A percentile compares a stretch with the other conserved stretches of the same genome.
phyloP scores from a whole-genome alignment of 257 asterid species.

The Jaltomata sinuosa region DNA sequence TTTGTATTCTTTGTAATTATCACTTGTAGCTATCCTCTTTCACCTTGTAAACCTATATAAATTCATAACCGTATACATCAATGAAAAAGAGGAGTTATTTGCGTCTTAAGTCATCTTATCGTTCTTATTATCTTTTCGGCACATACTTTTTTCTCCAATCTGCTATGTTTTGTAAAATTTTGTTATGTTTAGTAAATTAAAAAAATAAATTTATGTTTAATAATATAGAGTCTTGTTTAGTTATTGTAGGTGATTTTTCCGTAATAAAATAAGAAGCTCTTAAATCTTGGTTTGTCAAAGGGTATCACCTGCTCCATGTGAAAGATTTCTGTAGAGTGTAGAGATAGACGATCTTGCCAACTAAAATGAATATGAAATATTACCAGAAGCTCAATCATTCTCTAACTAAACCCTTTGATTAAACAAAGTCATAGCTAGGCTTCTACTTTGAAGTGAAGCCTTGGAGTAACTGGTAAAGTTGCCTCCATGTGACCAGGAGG shows the following conservation, averaged over 20 bases:
- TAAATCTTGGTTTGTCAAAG: not conserved
- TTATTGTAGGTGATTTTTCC: not conserved
- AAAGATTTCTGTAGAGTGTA: not conserved
- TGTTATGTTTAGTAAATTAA: no score
- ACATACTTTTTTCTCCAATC: not conserved
- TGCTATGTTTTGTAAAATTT: not conserved
- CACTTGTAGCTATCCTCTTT: no score
- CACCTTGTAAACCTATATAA: no score
- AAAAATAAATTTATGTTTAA: not conserved
- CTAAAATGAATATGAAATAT: constrained; percentile 16
- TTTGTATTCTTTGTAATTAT: no score
- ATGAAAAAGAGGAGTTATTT: no score
- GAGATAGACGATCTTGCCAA: constrained; percentile 3
- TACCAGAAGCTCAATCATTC: constrained; percentile 7
- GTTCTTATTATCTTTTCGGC: no score
- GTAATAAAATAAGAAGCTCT: not conserved
- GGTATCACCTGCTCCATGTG: constrained; percentile 10
- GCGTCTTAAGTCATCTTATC: no score
- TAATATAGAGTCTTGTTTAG: not conserved
- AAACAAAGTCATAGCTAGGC: not conserved
- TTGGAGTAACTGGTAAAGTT: no score
- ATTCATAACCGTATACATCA: no score
- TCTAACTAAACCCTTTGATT: constrained; percentile 9
- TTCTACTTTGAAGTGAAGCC: no score
- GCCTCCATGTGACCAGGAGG: no score